Evolutionary conservation across 805 yeast genomes (phyloP).

Genomic region (Candida silvicultrix): DNA sequence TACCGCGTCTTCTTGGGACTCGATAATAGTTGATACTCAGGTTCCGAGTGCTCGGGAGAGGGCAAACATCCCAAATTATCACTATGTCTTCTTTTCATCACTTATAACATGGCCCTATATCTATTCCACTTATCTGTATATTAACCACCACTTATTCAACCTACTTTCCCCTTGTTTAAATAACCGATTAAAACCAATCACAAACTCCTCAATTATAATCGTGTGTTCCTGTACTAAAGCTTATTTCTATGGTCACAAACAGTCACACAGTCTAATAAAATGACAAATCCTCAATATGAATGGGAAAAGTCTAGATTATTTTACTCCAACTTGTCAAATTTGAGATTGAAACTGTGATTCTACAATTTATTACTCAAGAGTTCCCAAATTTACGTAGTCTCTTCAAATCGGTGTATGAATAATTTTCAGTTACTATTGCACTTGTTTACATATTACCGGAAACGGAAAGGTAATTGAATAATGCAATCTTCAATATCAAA

Average conservation of each 20-base stretch:
- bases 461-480: background rate
- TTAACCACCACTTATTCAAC: background rate
- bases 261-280: background rate
- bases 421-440: background rate
- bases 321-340: no score
- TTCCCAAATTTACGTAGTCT: background rate
- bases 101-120: background rate
- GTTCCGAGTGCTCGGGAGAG: constrained; percentile 11
- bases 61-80: constrained; percentile 5
- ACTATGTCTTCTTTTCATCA: constrained; percentile 9
- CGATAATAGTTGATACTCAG: background rate
- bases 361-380: no score
- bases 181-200: background rate
- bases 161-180: background rate
- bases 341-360: no score
- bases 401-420: background rate
- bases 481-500: no score
- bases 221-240: background rate
- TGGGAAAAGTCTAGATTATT: no score
- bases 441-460: background rate
- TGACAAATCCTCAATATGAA: no score
- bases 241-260: background rate
- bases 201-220: background rate
- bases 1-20: background rate
- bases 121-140: background rate